These are phyloP conservation scores for Curvularia sp. DNA, from an alignment of 2,329 filamentous ascomycete genomes.

Conservation along the genomic window DNA sequence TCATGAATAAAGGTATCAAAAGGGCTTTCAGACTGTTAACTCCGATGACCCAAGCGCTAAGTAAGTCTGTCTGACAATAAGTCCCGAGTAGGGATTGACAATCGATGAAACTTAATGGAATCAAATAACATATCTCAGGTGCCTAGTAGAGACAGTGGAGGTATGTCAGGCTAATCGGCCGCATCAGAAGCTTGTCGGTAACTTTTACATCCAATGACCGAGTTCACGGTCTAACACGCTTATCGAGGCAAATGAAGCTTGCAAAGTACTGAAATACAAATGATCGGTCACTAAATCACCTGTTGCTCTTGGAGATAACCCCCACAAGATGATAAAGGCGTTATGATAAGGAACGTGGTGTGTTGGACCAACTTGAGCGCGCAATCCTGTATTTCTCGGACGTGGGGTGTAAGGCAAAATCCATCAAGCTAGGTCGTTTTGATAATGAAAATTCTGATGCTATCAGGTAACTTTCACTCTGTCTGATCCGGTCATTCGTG, in stretches of 20 bases:
- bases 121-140: conserved; percentile 44
- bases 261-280: conserved; percentile 43
- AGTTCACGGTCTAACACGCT: conserved; percentile 36
- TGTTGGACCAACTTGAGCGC: not conserved
- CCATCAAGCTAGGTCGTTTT: too few species aligned
- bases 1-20: conserved; percentile 45
- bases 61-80: conserved; percentile 43
- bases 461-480: too few species aligned
- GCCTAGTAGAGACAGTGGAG: conserved; percentile 43
- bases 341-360: conserved; percentile 13
- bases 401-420: too few species aligned
- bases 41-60: conserved; percentile 38
- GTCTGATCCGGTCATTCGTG: too few species aligned
- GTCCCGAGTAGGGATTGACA: conserved; percentile 47
- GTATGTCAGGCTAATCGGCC: conserved; percentile 43
- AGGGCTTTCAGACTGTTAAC: conserved; percentile 45
- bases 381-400: too few species aligned
- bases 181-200: conserved; percentile 44
- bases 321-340: conserved; percentile 44
- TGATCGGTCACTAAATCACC: conserved; percentile 39
- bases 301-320: conserved; percentile 43
- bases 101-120: conserved; percentile 44
- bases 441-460: too few species aligned
- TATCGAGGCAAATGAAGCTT: conserved; percentile 40
- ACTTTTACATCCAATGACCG: conserved; percentile 50